phyloP scores from a whole-genome alignment of 331 rosid genomes.

The Dryas integrifolia region DNA sequence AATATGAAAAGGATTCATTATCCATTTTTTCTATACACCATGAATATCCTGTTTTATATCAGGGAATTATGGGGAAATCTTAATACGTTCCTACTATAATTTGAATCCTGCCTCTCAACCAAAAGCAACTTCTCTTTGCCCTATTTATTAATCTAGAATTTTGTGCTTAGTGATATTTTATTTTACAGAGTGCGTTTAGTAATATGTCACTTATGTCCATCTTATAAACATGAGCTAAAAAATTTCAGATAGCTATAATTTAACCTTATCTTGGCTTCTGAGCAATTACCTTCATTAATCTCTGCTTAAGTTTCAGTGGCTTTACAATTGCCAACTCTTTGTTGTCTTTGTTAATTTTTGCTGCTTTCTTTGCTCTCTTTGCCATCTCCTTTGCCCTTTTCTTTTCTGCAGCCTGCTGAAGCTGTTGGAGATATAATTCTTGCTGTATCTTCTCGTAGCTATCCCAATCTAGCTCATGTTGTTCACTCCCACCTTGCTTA shows the following conservation, averaged over 20 bases:
- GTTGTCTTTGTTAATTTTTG: conserved; percentile 33
- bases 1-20: background rate
- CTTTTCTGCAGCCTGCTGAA: conserved; percentile 43
- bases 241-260: background rate
- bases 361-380: conserved; percentile 50
- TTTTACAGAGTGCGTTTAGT: background rate
- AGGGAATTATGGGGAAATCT: background rate
- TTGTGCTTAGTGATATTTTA: background rate
- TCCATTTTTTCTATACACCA: background rate
- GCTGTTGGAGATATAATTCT: conserved; percentile 43
- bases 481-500: conserved; percentile 61
- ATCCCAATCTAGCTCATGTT: conserved; percentile 66
- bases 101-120: background rate
- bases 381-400: conserved; percentile 47
- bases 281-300: conserved; percentile 49
- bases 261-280: background rate
- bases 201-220: conserved; percentile 7
- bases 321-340: conserved; percentile 20
- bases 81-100: background rate
- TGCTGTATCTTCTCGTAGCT: conserved; percentile 58
- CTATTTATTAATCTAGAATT: background rate
- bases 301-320: conserved; percentile 37
- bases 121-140: background rate
- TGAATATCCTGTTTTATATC: background rate
- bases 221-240: background rate